phyloP scores from a whole-genome alignment of 768 basidiomycete species.

The Royoungia palumana region DNA sequence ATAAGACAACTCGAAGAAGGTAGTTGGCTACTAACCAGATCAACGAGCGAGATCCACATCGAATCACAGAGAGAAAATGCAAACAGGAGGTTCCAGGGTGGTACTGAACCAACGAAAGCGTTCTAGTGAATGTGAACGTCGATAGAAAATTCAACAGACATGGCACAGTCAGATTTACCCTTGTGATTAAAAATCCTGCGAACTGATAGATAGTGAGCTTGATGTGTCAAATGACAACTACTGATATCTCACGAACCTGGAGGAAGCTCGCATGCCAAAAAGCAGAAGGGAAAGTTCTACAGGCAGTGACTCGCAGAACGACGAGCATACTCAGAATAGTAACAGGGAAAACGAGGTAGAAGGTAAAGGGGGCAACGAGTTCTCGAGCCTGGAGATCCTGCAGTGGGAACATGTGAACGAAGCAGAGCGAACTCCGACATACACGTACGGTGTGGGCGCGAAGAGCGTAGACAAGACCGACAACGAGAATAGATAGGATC shows the following conservation, averaged over 20 bases:
- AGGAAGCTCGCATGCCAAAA: conserved; percentile 33
- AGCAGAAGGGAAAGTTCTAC: conserved; percentile 16
- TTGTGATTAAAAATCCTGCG: conserved; percentile 32
- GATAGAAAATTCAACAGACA: not conserved
- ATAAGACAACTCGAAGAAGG: not conserved
- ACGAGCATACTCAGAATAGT: conserved; percentile 19
- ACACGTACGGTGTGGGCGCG: conserved; percentile 21
- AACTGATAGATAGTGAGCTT: conserved; percentile 21
- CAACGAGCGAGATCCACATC: conserved; percentile 18
- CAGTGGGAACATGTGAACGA: conserved; percentile 2
- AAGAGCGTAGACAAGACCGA: conserved; percentile 12
- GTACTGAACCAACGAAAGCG: conserved; percentile 16
- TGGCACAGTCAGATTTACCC: conserved; percentile 12
- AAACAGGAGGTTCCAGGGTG: conserved; percentile 11
- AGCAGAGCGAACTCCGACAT: not conserved
- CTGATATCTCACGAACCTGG: conserved; percentile 29
- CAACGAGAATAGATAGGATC: conserved; percentile 10
- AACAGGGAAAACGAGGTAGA: conserved; percentile 24
- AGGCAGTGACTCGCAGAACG: conserved; percentile 16
- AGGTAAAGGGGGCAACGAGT: conserved; percentile 17
- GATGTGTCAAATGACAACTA: not conserved
- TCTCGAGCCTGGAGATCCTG: conserved; percentile 21
- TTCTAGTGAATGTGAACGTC: conserved; percentile 5
- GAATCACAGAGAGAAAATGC: conserved; percentile 22
- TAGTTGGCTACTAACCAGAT: conserved; percentile 20